Evolutionary conservation across 805 yeast genomes (phyloP).

Genomic region (Brettanomyces custersianus): DNA sequence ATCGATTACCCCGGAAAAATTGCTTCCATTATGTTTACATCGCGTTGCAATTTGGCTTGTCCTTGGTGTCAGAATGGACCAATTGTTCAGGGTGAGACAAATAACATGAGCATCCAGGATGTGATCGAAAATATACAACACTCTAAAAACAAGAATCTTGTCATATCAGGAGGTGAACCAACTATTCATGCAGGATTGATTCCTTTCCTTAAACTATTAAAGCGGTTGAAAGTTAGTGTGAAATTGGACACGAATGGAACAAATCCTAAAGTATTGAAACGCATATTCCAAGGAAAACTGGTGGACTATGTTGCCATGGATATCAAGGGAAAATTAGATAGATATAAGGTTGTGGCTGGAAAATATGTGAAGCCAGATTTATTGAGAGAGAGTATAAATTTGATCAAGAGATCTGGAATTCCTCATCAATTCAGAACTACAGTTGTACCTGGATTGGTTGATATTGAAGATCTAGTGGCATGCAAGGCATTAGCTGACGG

Average conservation of each 20-base stretch:
- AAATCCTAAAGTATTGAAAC: neutral
- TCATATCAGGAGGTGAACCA: conserved; percentile 2
- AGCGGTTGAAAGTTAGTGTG: conserved; percentile 1
- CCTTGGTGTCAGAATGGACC: conserved; percentile 3
- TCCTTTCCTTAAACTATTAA: neutral
- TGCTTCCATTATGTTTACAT: conserved; percentile 2
- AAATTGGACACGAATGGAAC: conserved; percentile 3
- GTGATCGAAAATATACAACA: conserved; percentile 1
- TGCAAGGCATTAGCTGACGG: conserved; percentile 1
- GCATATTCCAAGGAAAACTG: neutral
- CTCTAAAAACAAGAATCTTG: conserved; percentile 2
- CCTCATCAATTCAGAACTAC: conserved; percentile 3
- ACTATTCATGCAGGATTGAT: conserved; percentile 1
- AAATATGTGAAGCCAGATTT: neutral
- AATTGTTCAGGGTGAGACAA: conserved; percentile 1
- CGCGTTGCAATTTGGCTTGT: conserved; percentile 1
- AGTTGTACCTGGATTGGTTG: conserved; percentile 2
- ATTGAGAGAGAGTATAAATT: neutral
- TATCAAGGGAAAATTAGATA: conserved; percentile 1
- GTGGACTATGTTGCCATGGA: conserved; percentile 2
- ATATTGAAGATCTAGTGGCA: conserved; percentile 1
- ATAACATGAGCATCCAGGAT: neutral
- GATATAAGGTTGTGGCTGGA: conserved; percentile 1
- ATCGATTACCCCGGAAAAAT: conserved; percentile 2
- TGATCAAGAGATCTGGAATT: conserved; percentile 1